Evolutionary conservation across 2,329 filamentous ascomycete genomes (phyloP), one percentile per base, ranked within the genome.

Genomic region (Geosmithia flava): DNA sequence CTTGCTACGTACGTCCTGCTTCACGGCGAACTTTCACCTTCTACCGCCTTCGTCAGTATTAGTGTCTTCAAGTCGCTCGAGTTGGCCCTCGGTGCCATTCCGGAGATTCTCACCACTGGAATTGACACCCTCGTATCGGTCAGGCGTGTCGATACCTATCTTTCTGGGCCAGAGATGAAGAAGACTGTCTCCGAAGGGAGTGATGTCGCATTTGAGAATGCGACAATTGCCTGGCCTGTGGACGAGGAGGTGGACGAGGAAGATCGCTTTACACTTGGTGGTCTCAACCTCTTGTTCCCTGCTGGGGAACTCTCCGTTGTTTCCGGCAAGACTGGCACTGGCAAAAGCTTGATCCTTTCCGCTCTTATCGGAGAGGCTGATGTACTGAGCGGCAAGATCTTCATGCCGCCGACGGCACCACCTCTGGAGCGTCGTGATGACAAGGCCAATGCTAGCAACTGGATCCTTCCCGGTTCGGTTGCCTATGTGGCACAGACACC

Each of bases 401-500:
- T 72, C 33, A 68, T 76, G 2, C 79, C 79, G 1, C 60, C 58
- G 16, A 65, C 76, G 0, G 74, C 75, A 1, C 53, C 68, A 0
- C 63, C 75, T 0, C 58, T 68, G 4, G 72, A 83, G 27, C 72
- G 82, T 39, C 74, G 76, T 52, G 82, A 87, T 54, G 60, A 66
- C 47, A 75, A 80, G 52, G 85, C 84, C 2, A 83, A 76, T 45
- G 68, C 59, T 44, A 69, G 63, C 30, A 75, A 86, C 53, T 89
- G 85, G 85, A 80, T 85, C 43, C 72, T 88, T 16, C 74, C 81
- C 7, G 74, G 75, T 2, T 76, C 83, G 2, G 74, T 89, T 45
- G 86, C 86, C 0, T 91, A 82, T 55, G 83, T 90, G 33, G 78
- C 83, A 1, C 85, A 90, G 58, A 87, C 85, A 7, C 86, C 87